These are phyloP conservation scores for Oryza punctata DNA, from an alignment of 176 grass and related monocot genomes.

Conservation along the genomic window DNA sequence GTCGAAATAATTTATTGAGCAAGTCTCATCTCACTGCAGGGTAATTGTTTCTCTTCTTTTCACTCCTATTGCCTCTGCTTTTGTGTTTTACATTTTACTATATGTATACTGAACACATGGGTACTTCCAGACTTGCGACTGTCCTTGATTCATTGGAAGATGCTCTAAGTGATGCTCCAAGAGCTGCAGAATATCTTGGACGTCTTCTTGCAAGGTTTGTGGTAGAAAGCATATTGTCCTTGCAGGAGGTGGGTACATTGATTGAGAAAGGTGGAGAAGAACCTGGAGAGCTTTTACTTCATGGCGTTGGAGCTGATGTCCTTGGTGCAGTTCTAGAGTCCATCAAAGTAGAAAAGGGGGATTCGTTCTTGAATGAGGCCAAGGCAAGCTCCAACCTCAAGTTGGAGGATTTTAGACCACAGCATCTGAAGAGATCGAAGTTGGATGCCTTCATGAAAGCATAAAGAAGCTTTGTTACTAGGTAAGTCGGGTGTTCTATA, in stretches of 20 bases:
- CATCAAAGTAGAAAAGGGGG: constrained; percentile 67
- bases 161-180: constrained; percentile 88
- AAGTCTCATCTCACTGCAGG: constrained; percentile 70
- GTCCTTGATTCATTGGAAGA: constrained; percentile 84
- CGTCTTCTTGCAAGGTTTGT: constrained; percentile 70
- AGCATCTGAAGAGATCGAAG: constrained; percentile 54
- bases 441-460: constrained; percentile 80
- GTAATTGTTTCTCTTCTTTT: constrained; percentile 45
- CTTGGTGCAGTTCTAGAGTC: constrained; percentile 61
- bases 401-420: constrained; percentile 81
- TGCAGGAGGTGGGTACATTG: constrained; percentile 74
- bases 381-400: constrained; percentile 61
- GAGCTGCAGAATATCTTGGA: constrained; percentile 81
- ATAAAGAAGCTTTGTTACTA: constrained; percentile 39
- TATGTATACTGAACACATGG: constrained; percentile 10
- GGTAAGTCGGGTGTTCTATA: constrained; percentile 40
- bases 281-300: constrained; percentile 58
- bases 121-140: constrained; percentile 53
- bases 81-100: neutral
- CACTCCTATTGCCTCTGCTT: neutral
- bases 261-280: constrained; percentile 75
- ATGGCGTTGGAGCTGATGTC: constrained; percentile 74
- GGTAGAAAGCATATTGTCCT: constrained; percentile 55
- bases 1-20: constrained; percentile 58
- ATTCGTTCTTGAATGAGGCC: constrained; percentile 72